phyloP scores from a whole-genome alignment of 371 early-diverging fungal species.

The Mucor sp. region DNA sequence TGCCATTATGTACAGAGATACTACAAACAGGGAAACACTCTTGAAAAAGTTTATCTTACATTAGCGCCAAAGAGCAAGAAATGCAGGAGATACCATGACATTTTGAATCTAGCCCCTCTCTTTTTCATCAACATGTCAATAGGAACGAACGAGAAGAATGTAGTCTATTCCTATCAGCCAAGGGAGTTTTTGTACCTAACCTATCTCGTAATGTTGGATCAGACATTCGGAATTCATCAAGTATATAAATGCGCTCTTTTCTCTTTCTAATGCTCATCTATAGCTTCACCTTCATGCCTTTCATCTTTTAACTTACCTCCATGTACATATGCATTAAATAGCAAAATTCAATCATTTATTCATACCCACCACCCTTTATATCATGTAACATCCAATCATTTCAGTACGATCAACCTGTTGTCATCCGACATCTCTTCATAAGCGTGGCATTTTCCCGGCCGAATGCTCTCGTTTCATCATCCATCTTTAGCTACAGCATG shows the following conservation, averaged over 20 bases:
- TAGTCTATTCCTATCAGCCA: background rate
- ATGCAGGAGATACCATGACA: conserved; percentile 6
- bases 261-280: background rate
- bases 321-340: background rate
- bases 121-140: background rate
- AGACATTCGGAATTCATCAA: background rate
- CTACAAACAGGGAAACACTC: background rate
- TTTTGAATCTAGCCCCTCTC: background rate
- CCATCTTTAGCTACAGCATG: background rate
- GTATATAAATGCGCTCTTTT: background rate
- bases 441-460: conserved; percentile 6
- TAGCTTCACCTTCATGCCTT: background rate
- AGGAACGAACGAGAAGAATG: background rate
- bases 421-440: background rate
- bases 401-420: background rate
- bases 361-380: background rate
- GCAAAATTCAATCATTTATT: background rate
- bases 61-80: background rate
- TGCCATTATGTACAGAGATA: background rate
- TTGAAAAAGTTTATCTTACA: background rate
- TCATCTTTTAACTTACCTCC: background rate
- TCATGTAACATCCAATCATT: background rate
- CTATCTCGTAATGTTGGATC: background rate
- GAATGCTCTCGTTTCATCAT: background rate
- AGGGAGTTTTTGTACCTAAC: background rate